Evolutionary conservation across 768 basidiomycete genomes (phyloP).

Genomic region (Porpolomopsis calyptriformis): DNA sequence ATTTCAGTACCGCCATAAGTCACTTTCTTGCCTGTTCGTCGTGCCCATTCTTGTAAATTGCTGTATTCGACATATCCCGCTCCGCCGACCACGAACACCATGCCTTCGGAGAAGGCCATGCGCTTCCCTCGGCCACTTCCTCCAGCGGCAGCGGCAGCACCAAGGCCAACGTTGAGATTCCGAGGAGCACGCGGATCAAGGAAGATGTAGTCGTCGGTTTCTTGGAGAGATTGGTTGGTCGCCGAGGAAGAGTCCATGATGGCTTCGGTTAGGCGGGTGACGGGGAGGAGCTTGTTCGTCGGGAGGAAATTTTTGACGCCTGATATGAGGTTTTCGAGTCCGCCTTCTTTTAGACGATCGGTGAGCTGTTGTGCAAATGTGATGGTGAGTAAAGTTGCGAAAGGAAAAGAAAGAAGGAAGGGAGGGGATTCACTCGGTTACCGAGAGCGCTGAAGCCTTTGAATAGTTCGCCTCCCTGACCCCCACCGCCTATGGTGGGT

Average conservation of each 20-base stretch:
- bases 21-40: constrained; percentile 68
- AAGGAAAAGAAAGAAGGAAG: not conserved
- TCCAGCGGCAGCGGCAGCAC: constrained; percentile 34
- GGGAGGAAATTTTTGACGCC: constrained; percentile 98
- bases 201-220: constrained; percentile 92
- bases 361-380: constrained; percentile 50
- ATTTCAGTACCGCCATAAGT: constrained; percentile 97
- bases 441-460: constrained; percentile 89
- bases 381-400: not conserved
- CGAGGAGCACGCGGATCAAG: constrained; percentile 84
- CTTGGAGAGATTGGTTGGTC: constrained; percentile 86
- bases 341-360: constrained; percentile 86
- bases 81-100: constrained; percentile 93
- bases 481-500: constrained; percentile 51
- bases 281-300: constrained; percentile 83
- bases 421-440: constrained; percentile 52
- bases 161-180: constrained; percentile 36
- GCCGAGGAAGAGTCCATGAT: constrained; percentile 95
- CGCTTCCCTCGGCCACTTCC: constrained; percentile 25
- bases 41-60: constrained; percentile 90
- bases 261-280: constrained; percentile 89
- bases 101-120: constrained; percentile 80
- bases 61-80: constrained; percentile 97
- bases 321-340: constrained; percentile 93
- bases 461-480: constrained; percentile 70